phyloP scores from a whole-genome alignment of 371 early-diverging fungal species.

The Lichtheimia hyalospora region DNA sequence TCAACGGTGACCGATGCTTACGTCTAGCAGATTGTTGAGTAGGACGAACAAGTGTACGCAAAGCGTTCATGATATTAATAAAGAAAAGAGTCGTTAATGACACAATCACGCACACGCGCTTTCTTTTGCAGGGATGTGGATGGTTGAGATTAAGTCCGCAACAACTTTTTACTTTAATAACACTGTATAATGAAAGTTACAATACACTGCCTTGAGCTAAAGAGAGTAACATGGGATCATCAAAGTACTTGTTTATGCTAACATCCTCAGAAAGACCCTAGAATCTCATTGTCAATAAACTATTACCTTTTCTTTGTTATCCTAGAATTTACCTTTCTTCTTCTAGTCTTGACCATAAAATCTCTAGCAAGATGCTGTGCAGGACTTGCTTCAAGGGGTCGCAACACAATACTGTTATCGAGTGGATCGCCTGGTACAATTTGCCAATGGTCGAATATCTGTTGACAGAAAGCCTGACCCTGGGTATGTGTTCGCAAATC shows the following conservation, averaged over 20 bases:
- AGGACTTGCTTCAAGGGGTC: constrained; percentile 89
- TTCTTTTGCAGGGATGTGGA: neutral
- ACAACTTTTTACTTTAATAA: constrained; percentile 1
- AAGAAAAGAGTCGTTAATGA: neutral
- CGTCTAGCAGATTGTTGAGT: constrained; percentile 1
- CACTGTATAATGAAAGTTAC: constrained; percentile 7
- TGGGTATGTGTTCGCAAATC: constrained; percentile 95
- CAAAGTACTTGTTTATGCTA: constrained; percentile 92
- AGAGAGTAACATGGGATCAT: constrained; percentile 82
- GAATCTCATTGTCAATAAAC: neutral
- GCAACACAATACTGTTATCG: constrained; percentile 81
- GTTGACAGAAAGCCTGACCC: constrained; percentile 95
- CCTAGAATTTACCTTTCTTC: constrained; percentile 72
- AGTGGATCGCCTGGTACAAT: constrained; percentile 97
- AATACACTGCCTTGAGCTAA: constrained; percentile 58
- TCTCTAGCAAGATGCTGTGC: constrained; percentile 91
- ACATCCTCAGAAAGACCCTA: constrained; percentile 89
- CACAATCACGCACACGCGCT: neutral
- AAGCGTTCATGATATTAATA: constrained; percentile 7
- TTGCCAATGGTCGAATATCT: constrained; percentile 97
- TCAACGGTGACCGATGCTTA: neutral
- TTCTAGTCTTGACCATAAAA: constrained; percentile 96
- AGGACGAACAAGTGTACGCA: constrained; percentile 5
- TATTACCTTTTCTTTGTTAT: neutral
- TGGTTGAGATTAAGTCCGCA: too few relatives aligned